These are phyloP conservation scores for Ophiognomonia clavigignenti-juglandacearum DNA, from an alignment of 2,329 filamentous ascomycete species.

Conservation along the genomic window DNA sequence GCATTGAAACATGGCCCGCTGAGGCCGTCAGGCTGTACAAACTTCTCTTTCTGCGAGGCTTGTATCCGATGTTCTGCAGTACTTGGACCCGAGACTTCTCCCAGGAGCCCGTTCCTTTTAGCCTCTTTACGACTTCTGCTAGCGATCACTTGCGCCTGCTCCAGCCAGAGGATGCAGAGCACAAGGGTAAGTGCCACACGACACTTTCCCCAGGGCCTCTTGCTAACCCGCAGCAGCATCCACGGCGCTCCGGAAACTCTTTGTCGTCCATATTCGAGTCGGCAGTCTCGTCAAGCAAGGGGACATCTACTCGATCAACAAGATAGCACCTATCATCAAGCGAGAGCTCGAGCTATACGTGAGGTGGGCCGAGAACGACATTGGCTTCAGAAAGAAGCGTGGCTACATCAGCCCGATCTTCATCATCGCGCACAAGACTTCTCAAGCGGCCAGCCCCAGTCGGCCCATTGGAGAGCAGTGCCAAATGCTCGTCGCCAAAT, in stretches of 20 bases:
- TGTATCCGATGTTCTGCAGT: conserved; percentile 29
- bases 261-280: conserved; percentile 28
- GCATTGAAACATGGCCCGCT: conserved; percentile 24
- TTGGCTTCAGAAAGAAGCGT: conserved; percentile 20
- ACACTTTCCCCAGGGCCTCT: not conserved
- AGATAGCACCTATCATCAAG: conserved; percentile 24
- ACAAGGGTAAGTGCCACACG: conserved; percentile 20
- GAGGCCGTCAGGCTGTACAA: conserved; percentile 28
- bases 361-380: conserved; percentile 27
- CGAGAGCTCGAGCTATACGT: conserved; percentile 27
- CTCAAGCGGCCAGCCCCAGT: not conserved
- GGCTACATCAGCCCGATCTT: conserved; percentile 13
- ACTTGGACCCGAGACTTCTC: conserved; percentile 27
- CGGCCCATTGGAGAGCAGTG: conserved; percentile 6
- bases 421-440: conserved; percentile 5
- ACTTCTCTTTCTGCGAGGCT: conserved; percentile 29
- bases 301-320: conserved; percentile 22
- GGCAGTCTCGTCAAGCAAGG: conserved; percentile 27
- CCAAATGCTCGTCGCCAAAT: conserved; percentile 15
- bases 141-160: conserved; percentile 23
- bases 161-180: conserved; percentile 22
- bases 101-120: conserved; percentile 27
- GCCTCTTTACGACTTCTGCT: conserved; percentile 25
- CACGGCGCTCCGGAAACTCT: conserved; percentile 29
- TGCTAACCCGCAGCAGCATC: conserved; percentile 20